phyloP scores from a whole-genome alignment of 768 basidiomycete genomes.

The Serpula lacrymans region DNA sequence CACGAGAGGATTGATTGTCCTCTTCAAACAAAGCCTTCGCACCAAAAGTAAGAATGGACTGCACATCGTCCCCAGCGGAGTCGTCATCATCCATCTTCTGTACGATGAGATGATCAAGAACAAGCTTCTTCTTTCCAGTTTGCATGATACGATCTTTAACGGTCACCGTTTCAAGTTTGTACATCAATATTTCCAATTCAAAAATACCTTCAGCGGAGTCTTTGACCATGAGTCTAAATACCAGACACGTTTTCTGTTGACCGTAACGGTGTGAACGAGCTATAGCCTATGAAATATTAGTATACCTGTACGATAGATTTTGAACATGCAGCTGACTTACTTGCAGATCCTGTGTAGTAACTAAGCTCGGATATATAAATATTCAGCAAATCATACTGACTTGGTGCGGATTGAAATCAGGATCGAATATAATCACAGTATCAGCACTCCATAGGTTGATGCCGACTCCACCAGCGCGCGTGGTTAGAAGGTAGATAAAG shows the following conservation, averaged over 20 bases:
- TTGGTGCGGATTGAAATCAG: conserved; percentile 98
- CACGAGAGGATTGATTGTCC: conserved; percentile 49
- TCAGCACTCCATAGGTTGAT: conserved; percentile 93
- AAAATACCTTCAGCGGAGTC: conserved; percentile 90
- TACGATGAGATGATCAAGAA: conserved; percentile 92
- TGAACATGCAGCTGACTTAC: conserved; percentile 39
- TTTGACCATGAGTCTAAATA: conserved; percentile 96
- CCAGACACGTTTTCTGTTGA: conserved; percentile 89
- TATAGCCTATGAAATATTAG: conserved; percentile 66
- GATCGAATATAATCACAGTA: conserved; percentile 90
- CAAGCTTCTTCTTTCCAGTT: conserved; percentile 92
- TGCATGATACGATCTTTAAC: conserved; percentile 82
- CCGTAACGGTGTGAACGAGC: conserved; percentile 93
- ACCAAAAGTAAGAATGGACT: conserved; percentile 86
- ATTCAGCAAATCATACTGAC: conserved; percentile 33
- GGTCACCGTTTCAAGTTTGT: conserved; percentile 3
- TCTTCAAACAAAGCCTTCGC: conserved; percentile 82
- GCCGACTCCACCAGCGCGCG: conserved; percentile 91
- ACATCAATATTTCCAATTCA: conserved; percentile 8
- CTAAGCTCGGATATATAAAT: conserved; percentile 9
- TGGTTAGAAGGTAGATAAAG: conserved; percentile 89
- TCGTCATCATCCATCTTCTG: conserved; percentile 92
- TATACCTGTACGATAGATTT: background rate
- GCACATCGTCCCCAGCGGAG: conserved; percentile 72
- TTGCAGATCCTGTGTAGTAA: conserved; percentile 72